A percentile compares a stretch with the other conserved stretches of the same genome.
phyloP scores from a whole-genome alignment of 345 rosid genomes.

The Pistacia vera region DNA sequence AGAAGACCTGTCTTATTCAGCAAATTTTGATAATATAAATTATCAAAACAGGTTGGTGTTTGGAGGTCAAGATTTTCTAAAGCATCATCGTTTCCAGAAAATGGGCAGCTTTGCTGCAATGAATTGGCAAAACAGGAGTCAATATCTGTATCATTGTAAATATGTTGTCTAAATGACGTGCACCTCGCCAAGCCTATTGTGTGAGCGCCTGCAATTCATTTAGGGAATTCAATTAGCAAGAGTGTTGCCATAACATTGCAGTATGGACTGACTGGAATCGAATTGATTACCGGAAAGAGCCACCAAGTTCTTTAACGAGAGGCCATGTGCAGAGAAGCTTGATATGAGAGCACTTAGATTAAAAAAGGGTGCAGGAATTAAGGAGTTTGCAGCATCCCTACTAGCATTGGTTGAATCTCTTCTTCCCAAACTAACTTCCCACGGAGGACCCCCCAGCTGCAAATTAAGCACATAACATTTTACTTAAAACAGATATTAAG shows the following conservation, averaged over 20 bases:
- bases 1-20: constrained; percentile 41
- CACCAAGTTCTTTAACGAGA: constrained; percentile 39
- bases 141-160: constrained; percentile 38
- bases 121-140: constrained; percentile 28
- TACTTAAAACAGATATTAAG: neutral
- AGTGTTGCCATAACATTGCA: neutral
- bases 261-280: neutral
- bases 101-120: constrained; percentile 19
- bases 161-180: constrained; percentile 21
- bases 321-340: constrained; percentile 44
- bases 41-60: constrained; percentile 30
- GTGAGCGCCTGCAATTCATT: constrained; percentile 27
- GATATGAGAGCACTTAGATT: constrained; percentile 40
- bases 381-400: constrained; percentile 29
- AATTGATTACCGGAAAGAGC: constrained; percentile 43
- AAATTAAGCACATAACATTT: neutral
- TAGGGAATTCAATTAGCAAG: neutral
- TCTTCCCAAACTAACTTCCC: constrained; percentile 51
- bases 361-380: constrained; percentile 36
- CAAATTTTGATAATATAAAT: constrained; percentile 34
- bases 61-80: constrained; percentile 25
- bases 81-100: constrained; percentile 24
- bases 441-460: constrained; percentile 51
- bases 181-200: constrained; percentile 43
- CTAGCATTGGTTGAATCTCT: constrained; percentile 49